Conservation (phyloP, 1,284 basidiomycete genomes). For the Coniophora puteana region DNA sequence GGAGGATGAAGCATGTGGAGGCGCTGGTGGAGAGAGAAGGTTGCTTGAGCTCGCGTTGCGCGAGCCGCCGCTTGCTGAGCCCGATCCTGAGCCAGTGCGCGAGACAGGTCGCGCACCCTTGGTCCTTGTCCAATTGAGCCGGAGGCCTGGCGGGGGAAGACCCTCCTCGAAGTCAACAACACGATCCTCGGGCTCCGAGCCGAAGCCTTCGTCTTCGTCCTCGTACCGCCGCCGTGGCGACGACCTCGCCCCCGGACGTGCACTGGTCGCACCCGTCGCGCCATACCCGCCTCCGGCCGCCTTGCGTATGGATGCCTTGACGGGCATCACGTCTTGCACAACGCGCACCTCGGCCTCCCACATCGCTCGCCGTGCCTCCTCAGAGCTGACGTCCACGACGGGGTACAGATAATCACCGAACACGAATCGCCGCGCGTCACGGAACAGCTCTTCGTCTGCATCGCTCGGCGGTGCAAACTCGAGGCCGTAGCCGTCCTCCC, state of each 20-base stretch:
- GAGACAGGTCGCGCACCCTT: not conserved
- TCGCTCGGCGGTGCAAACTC: constrained; percentile 48
- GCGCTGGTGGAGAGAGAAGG: not conserved
- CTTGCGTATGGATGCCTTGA: constrained; percentile 7
- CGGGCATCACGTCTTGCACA: constrained; percentile 21
- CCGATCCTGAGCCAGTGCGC: no score
- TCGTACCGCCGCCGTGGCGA: constrained; percentile 11
- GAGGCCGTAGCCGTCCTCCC: constrained; percentile 48
- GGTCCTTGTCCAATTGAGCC: constrained; percentile 5
- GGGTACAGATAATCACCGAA: constrained; percentile 95
- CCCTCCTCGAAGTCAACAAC: constrained; percentile 7
- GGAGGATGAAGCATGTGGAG: not conserved
- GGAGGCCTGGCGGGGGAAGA: not conserved
- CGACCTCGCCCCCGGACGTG: not conserved
- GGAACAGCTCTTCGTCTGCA: constrained; percentile 69
- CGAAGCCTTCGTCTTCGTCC: constrained; percentile 7
- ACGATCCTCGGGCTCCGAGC: constrained; percentile 9
- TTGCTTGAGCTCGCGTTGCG: not conserved
- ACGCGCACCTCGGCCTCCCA: constrained; percentile 43
- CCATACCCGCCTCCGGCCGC: constrained; percentile 16
- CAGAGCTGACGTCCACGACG: constrained; percentile 80
- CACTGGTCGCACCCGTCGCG: constrained; percentile 15
- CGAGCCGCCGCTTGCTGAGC: not conserved
- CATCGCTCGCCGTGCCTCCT: constrained; percentile 59
- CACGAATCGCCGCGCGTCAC: constrained; percentile 66